Evolutionary conservation across 306 rosid species (phyloP), one percentile per base, ranked within the genome.

Genomic region (Parietaria judaica): DNA sequence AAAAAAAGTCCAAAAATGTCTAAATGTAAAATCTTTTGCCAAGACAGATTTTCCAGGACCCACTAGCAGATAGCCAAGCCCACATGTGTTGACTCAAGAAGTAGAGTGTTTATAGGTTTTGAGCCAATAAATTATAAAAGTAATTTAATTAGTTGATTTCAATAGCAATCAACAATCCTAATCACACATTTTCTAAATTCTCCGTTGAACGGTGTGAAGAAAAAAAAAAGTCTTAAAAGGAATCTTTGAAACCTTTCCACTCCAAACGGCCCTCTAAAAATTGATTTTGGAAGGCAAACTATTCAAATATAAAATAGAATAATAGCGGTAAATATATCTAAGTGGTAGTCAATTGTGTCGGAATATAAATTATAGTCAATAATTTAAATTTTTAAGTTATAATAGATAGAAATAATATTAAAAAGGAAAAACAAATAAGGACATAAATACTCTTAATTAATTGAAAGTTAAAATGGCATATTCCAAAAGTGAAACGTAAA

Each of bases 11-110:
- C 14, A 63, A 38, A 35, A 5, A 3, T 55, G 59, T 8, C 15
- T 14, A 59, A 23, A 14, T 15, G 63, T 38, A 41, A 41, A 41
- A 5, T 8, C 45, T 41, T 41, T 8, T 41, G 45, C 9, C 3
- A 41, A 41, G 45, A 41, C 45, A 41, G 45, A 41, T 41, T 15
- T 34, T 61, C 7, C 11, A 61, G 51, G 53, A 23, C 14, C 67
- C 67, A 49, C n/a, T 7, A 4, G 11, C 43, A 46, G 23, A 61
- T 13, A 6, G 45, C 9, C 14, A 62, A n/a, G 38, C 66, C 56
- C 56, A 62, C 56, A 36, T 49, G 55, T 62, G 6, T 62, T 62
- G 66, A 62, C 66, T 36, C 50, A 41, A 13, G 34, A 49, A 23
- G 31, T 23, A 23, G 16, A 13, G 46, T 6, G 45, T 8, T 3